Percentiles rank a stretch among this genome's conserved stretches.
Evolutionary conservation across 768 basidiomycete species (phyloP).

Genomic region (Phaffia australis): DNA sequence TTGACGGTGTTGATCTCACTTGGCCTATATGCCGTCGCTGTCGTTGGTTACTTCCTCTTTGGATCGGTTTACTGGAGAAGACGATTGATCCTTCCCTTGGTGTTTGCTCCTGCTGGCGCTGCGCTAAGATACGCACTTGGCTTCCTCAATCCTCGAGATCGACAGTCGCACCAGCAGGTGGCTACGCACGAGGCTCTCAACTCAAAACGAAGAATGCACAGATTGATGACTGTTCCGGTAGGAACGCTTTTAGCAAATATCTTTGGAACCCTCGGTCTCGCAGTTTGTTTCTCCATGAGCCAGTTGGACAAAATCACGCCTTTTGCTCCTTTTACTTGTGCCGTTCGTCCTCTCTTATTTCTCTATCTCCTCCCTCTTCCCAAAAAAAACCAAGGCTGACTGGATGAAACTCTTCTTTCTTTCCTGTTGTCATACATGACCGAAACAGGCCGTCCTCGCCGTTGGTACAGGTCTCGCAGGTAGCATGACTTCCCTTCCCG

Average conservation of each 20-base stretch:
- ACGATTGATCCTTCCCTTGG: conserved; percentile 7
- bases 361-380: background rate
- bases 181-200: no score
- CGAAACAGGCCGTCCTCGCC: conserved; percentile 10
- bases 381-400: no score
- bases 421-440: background rate
- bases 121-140: conserved; percentile 6
- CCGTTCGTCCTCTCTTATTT: conserved; percentile 1
- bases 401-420: no score
- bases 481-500: conserved; percentile 12
- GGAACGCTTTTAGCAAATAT: conserved; percentile 15
- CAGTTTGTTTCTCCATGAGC: conserved; percentile 14
- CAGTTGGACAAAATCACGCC: background rate
- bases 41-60: conserved; percentile 12
- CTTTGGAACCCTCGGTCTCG: conserved; percentile 11
- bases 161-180: no score
- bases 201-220: conserved; percentile 2
- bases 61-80: background rate
- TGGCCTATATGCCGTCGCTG: conserved; percentile 7
- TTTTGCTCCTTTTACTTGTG: background rate
- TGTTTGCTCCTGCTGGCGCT: conserved; percentile 18
- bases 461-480: conserved; percentile 18
- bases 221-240: background rate
- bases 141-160: background rate
- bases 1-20: conserved; percentile 2